Percentiles rank a stretch among this genome's conserved stretches.
phyloP scores from a whole-genome alignment of 129 eudicot genomes.

The Apium graveolens region DNA sequence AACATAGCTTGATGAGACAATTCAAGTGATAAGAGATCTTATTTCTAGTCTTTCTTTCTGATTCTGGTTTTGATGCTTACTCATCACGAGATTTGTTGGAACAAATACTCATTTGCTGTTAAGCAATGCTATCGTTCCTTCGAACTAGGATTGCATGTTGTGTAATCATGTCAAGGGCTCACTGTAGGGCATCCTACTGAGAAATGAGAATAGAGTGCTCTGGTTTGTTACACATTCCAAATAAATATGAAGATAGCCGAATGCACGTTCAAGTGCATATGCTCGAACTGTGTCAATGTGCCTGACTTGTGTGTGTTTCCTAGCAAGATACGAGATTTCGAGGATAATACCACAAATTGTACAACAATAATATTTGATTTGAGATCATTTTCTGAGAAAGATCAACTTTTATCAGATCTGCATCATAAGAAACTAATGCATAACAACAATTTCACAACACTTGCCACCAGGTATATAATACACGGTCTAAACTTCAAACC shows the following conservation, averaged over 20 bases:
- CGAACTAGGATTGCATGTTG: not conserved
- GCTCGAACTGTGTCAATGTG: conserved; percentile 44
- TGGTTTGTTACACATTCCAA: conserved; percentile 36
- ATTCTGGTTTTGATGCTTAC: too few relatives aligned
- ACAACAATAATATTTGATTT: too few relatives aligned
- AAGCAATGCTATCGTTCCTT: not conserved
- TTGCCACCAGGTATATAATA: not conserved
- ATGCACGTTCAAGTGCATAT: conserved; percentile 46
- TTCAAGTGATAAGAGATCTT: too few relatives aligned
- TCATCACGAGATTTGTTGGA: too few relatives aligned
- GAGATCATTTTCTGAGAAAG: conserved; percentile 40
- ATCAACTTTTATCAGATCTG: not conserved
- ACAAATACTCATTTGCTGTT: too few relatives aligned
- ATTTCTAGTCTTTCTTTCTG: too few relatives aligned
- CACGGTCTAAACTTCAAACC: too few relatives aligned
- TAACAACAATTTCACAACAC: too few relatives aligned
- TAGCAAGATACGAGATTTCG: conserved; percentile 64
- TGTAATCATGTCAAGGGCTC: conserved; percentile 36
- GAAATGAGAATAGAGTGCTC: conserved; percentile 80
- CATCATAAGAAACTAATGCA: not conserved
- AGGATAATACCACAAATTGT: too few relatives aligned
- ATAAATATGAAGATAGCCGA: conserved; percentile 22
- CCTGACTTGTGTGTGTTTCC: conserved; percentile 70
- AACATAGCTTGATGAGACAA: too few relatives aligned
- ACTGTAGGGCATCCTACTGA: conserved; percentile 62